Evolutionary conservation across 306 rosid species (phyloP).

Genomic region (Lupinus albus): DNA sequence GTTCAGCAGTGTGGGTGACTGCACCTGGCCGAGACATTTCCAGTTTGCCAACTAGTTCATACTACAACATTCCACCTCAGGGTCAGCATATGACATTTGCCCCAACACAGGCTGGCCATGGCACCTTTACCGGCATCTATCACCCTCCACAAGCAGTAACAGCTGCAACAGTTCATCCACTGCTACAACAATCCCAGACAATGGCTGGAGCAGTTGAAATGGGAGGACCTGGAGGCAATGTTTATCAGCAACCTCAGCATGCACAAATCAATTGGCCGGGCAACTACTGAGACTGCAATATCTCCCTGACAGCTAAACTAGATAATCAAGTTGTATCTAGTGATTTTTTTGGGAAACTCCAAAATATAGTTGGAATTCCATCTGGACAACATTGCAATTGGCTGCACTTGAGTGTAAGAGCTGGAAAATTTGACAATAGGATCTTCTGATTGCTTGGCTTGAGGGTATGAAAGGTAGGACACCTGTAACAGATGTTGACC

Average conservation of each 20-base stretch:
- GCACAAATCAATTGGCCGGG: constrained; percentile 91
- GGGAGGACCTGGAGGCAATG: constrained; percentile 90
- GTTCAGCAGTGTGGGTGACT: constrained; percentile 91
- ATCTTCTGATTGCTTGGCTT: constrained; percentile 77
- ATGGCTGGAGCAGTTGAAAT: constrained; percentile 92
- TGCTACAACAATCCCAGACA: constrained; percentile 92
- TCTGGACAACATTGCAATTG: constrained; percentile 55
- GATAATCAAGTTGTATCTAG: constrained; percentile 50
- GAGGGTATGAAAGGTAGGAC: constrained; percentile 77
- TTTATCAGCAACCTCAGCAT: constrained; percentile 93
- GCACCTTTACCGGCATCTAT: constrained; percentile 78
- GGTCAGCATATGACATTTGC: constrained; percentile 83
- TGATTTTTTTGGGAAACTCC: constrained; percentile 53
- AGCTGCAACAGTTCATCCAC: constrained; percentile 81
- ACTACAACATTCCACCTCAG: constrained; percentile 87
- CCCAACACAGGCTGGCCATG: constrained; percentile 90
- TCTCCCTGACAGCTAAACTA: constrained; percentile 49
- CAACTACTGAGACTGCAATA: constrained; percentile 63
- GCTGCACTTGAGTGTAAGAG: constrained; percentile 58
- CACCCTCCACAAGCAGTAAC: constrained; percentile 92
- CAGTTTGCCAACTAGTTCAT: constrained; percentile 76
- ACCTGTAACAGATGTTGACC: constrained; percentile 82
- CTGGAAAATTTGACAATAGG: constrained; percentile 54
- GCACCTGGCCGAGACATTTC: constrained; percentile 89
- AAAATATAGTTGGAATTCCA: constrained; percentile 59